Evolutionary conservation across 73 alveolate species (phyloP).

Genomic region (Breviolum minutum): DNA sequence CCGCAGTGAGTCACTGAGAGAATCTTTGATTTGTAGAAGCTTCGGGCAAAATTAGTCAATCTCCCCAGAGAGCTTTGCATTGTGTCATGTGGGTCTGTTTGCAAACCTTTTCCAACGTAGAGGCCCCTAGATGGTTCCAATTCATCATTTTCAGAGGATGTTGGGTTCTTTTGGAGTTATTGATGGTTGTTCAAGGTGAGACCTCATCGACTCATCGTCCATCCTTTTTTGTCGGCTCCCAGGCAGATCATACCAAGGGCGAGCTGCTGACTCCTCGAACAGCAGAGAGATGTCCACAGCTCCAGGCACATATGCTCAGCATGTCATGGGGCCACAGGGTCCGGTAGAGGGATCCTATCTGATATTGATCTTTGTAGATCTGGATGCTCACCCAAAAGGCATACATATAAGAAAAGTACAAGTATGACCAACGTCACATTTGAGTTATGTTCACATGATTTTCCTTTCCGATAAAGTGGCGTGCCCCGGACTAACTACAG

Average conservation of each 20-base stretch:
- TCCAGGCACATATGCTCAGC: not conserved
- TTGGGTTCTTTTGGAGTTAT: not conserved
- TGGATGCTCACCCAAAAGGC: too few relatives aligned
- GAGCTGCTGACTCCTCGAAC: conserved; percentile 38
- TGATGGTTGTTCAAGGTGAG: not conserved
- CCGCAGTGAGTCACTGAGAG: not conserved
- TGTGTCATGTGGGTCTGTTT: not conserved
- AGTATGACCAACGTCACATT: too few relatives aligned
- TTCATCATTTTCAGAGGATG: not conserved
- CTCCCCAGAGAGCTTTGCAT: not conserved
- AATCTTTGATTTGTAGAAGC: not conserved
- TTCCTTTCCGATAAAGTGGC: too few relatives aligned
- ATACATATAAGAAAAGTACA: too few relatives aligned
- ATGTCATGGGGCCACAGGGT: too few relatives aligned
- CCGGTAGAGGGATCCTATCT: too few relatives aligned
- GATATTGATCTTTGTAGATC: too few relatives aligned
- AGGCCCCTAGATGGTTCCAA: too few relatives aligned
- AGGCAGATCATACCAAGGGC: conserved; percentile 9
- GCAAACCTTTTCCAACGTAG: not conserved
- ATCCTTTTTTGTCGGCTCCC: not conserved
- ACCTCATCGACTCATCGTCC: not conserved
- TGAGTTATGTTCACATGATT: too few relatives aligned
- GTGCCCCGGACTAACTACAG: too few relatives aligned
- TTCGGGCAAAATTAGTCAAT: too few relatives aligned
- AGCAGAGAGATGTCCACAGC: not conserved